Conservation (phyloP, 202 grass and related monocot genomes). For the Eragrostis tef region DNA sequence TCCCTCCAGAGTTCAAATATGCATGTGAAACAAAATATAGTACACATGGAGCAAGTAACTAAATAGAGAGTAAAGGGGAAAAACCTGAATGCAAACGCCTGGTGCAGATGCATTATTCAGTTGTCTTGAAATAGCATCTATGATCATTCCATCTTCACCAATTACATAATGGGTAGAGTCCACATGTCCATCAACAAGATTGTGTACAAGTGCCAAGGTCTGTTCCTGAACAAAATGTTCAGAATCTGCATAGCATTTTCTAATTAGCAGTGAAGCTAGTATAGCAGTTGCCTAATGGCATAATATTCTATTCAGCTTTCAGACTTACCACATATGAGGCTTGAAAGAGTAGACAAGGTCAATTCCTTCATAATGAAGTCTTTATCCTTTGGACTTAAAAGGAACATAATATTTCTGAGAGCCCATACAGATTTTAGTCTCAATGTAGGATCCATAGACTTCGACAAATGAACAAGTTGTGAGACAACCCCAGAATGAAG, state of each 20-base stretch:
- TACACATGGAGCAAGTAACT: conserved; percentile 10
- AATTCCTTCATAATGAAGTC: conserved; percentile 83
- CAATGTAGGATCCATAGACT: conserved; percentile 80
- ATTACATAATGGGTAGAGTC: conserved; percentile 63
- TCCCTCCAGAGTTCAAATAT: conserved; percentile 14
- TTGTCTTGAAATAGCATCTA: conserved; percentile 80
- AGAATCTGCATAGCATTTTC: conserved; percentile 68
- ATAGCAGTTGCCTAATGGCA: background rate
- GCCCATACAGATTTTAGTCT: conserved; percentile 86
- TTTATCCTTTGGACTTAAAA: conserved; percentile 82
- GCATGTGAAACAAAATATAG: conserved; percentile 7
- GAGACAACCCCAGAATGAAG: conserved; percentile 74
- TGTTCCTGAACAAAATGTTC: conserved; percentile 93
- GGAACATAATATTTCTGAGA: conserved; percentile 96
- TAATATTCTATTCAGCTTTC: conserved; percentile 30
- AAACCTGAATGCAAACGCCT: conserved; percentile 85
- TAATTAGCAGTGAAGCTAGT: conserved; percentile 48
- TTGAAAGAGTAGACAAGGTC: conserved; percentile 66
- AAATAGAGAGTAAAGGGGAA: conserved; percentile 42
- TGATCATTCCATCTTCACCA: conserved; percentile 67
- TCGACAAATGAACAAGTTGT: conserved; percentile 81
- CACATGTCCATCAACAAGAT: conserved; percentile 81
- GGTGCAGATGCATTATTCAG: conserved; percentile 57
- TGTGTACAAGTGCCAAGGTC: conserved; percentile 75
- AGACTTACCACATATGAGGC: conserved; percentile 82